Conservation (phyloP, 148 eudicot genomes). For the Rhododendron vialii region DNA sequence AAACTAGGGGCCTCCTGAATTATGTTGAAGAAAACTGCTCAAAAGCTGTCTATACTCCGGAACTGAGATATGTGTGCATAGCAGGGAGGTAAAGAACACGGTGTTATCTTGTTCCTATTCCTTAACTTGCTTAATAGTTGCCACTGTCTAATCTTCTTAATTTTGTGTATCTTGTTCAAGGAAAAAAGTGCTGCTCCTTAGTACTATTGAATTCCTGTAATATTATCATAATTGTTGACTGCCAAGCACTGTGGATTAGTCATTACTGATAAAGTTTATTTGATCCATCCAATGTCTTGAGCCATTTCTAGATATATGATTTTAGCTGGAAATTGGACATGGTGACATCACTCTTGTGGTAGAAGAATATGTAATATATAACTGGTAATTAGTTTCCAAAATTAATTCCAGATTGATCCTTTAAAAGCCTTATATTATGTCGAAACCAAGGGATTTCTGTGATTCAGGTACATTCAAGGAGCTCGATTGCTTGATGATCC, state of each 20-base stretch:
- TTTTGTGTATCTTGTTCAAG: not conserved
- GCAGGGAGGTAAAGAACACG: slow-evolving; percentile 67
- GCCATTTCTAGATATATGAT: not conserved
- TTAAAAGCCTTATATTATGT: not conserved
- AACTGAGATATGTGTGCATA: slow-evolving; percentile 76
- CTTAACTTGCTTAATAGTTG: not conserved
- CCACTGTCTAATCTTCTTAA: not conserved
- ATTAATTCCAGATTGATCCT: not conserved
- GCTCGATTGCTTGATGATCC: slow-evolving; percentile 46
- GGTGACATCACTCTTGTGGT: not conserved
- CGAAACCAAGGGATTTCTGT: not conserved
- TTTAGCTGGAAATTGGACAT: not conserved
- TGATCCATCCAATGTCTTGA: not conserved
- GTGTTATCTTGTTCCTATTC: not conserved
- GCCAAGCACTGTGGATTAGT: not conserved
- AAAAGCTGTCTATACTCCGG: slow-evolving; percentile 72
- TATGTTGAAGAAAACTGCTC: slow-evolving; percentile 75
- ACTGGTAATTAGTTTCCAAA: not conserved
- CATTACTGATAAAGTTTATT: not conserved
- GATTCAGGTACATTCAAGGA: slow-evolving; percentile 68
- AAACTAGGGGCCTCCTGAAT: slow-evolving; percentile 88
- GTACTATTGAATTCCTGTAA: not conserved
- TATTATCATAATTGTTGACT: not conserved
- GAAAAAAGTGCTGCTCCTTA: not conserved
- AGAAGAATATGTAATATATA: not conserved